Percentiles rank a stretch among this genome's conserved stretches.
Evolutionary conservation across 495 filamentous ascomycete species (phyloP).

Genomic region (Penicillium daleae): DNA sequence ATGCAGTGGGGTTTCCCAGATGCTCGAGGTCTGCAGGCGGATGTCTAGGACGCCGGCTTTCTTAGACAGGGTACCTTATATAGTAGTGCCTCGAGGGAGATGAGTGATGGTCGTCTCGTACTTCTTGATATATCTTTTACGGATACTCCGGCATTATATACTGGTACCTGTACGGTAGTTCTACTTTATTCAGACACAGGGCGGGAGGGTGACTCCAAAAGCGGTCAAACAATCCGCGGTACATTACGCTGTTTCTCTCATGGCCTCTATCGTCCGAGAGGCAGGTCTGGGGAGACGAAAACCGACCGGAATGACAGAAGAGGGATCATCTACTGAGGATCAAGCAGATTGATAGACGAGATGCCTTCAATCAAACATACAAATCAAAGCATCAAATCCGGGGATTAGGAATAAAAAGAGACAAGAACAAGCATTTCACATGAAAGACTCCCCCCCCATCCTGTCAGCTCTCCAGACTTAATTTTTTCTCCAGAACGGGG

Average conservation of each 20-base stretch:
- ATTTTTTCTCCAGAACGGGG: constrained; percentile 4
- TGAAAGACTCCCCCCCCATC: not conserved
- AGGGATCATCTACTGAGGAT: not conserved
- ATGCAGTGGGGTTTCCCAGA: too few relatives aligned
- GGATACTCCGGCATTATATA: too few relatives aligned
- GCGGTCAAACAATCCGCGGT: too few relatives aligned
- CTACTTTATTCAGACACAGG: too few relatives aligned
- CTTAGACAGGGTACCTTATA: too few relatives aligned
- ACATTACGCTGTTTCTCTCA: too few relatives aligned
- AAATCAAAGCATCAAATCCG: not conserved
- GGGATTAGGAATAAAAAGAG: not conserved
- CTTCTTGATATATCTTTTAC: too few relatives aligned
- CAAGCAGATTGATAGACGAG: not conserved
- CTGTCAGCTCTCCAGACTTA: constrained; percentile 1
- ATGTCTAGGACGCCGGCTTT: too few relatives aligned
- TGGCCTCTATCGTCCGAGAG: not conserved
- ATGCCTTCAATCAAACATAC: not conserved
- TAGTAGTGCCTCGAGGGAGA: too few relatives aligned
- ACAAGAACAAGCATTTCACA: constrained; percentile 21
- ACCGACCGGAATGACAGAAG: not conserved
- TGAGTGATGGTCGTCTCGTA: too few relatives aligned
- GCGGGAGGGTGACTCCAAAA: not conserved
- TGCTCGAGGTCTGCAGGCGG: too few relatives aligned
- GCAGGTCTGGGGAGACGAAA: not conserved
- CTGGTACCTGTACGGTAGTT: too few relatives aligned